phyloP scores from a whole-genome alignment of 192 early-diverging fungal genomes.

The Podila horticola region DNA sequence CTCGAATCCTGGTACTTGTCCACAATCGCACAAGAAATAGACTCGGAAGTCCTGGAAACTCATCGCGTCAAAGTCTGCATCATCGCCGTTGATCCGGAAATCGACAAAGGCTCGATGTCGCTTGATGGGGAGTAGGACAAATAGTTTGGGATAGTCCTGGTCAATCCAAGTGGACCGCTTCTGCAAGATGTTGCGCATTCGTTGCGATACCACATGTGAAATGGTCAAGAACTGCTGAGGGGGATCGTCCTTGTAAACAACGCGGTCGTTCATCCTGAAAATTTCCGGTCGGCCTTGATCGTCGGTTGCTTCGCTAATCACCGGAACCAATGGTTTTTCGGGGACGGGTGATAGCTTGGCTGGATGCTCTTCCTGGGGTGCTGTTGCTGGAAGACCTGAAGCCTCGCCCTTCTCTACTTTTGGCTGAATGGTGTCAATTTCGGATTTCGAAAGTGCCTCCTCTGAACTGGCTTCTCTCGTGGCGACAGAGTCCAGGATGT shows the following conservation, averaged over 20 bases:
- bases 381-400: too few species aligned
- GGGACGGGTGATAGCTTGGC: too few species aligned
- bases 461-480: too few species aligned
- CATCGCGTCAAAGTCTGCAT: conserved; percentile 9
- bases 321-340: too few species aligned
- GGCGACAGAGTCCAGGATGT: too few species aligned
- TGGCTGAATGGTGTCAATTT: too few species aligned
- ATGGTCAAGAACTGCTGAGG: not conserved
- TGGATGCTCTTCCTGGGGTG: too few species aligned
- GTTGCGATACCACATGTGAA: not conserved
- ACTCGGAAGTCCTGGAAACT: conserved; percentile 15
- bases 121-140: not conserved
- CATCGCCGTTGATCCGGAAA: not conserved
- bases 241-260: not conserved
- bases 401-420: too few species aligned
- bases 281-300: too few species aligned
- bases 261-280: too few species aligned
- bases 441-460: too few species aligned
- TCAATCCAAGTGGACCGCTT: not conserved
- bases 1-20: conserved; percentile 12
- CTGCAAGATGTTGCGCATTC: not conserved
- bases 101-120: not conserved
- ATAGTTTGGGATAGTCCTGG: not conserved
- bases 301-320: too few species aligned
- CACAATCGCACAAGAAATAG: conserved; percentile 33